Conservation (phyloP, 2,329 filamentous ascomycete genomes). For the Aspergillus costaricaensis region DNA sequence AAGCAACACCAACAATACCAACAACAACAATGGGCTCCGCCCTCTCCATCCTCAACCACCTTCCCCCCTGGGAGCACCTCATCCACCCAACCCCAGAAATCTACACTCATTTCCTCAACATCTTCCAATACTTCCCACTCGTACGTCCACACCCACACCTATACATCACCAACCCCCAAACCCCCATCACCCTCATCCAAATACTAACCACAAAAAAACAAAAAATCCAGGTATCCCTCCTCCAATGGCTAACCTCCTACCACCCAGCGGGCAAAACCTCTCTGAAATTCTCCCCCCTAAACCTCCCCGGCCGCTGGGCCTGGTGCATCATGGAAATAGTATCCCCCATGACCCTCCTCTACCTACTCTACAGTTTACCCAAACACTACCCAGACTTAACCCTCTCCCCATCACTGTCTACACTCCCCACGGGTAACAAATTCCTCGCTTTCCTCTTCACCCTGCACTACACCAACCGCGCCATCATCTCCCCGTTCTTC, state of each 20-base stretch:
- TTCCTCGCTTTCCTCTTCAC: conserved; percentile 53
- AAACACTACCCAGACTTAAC: conserved; percentile 35
- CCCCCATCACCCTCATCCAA: conserved; percentile 14
- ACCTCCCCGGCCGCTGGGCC: conserved; percentile 82
- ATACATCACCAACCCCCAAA: background rate
- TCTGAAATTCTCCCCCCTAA: conserved; percentile 64
- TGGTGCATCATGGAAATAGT: conserved; percentile 89
- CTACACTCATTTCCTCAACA: conserved; percentile 37
- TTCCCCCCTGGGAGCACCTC: conserved; percentile 36
- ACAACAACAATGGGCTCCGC: conserved; percentile 25
- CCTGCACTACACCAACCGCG: conserved; percentile 89
- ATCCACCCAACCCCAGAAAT: conserved; percentile 42
- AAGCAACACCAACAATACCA: conserved; percentile 16
- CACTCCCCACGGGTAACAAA: conserved; percentile 31
- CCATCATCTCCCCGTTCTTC: conserved; percentile 76
- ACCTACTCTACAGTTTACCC: conserved; percentile 73
- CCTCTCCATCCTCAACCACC: conserved; percentile 25
- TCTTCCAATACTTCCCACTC: conserved; percentile 48
- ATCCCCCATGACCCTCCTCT: conserved; percentile 74
- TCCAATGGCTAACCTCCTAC: conserved; percentile 76
- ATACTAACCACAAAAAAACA: conserved; percentile 7
- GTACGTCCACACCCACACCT: conserved; percentile 45
- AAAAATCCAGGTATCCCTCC: conserved; percentile 61
- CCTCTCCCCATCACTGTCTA: conserved; percentile 28
- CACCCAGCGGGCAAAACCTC: conserved; percentile 96